These are phyloP conservation scores for Cercospora sojina DNA, from an alignment of 2,329 filamentous ascomycete species.

Conservation along the genomic window DNA sequence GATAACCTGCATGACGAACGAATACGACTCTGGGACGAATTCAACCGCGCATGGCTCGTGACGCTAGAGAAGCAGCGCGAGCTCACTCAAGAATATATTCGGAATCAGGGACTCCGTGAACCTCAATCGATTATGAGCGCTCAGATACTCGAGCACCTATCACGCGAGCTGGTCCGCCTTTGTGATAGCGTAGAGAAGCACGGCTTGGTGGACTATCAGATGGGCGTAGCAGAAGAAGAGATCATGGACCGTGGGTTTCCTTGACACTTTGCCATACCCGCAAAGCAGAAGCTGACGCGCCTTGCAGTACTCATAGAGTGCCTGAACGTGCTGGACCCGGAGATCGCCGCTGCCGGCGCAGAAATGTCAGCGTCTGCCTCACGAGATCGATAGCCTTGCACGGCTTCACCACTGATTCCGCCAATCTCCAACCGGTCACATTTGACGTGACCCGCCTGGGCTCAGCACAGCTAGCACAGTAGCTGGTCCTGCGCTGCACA, in stretches of 20 bases:
- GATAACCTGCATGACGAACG: conserved; percentile 71
- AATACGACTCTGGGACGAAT: conserved; percentile 85
- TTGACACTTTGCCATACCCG: not conserved
- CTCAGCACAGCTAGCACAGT: not conserved
- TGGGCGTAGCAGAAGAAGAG: conserved; percentile 92
- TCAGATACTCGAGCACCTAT: conserved; percentile 73
- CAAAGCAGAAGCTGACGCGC: conserved; percentile 12
- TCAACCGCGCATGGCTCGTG: conserved; percentile 88
- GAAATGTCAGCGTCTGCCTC: conserved; percentile 23
- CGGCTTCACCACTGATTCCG: not conserved
- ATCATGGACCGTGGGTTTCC: conserved; percentile 72
- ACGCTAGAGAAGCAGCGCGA: conserved; percentile 82
- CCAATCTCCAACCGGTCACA: not conserved
- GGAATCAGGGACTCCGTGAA: conserved; percentile 54
- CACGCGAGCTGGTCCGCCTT: conserved; percentile 74
- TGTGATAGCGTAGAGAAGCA: conserved; percentile 86
- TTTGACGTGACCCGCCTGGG: not conserved
- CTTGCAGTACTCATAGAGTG: conserved; percentile 28
- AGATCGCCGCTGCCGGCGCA: conserved; percentile 21
- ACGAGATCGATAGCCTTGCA: conserved; percentile 20
- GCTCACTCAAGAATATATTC: conserved; percentile 60
- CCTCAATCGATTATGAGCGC: conserved; percentile 66
- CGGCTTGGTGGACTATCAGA: conserved; percentile 95
- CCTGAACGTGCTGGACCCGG: conserved; percentile 26
- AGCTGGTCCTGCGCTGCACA: not conserved